phyloP scores from a whole-genome alignment of 176 grass and related monocot species.

The Otatea glauca region DNA sequence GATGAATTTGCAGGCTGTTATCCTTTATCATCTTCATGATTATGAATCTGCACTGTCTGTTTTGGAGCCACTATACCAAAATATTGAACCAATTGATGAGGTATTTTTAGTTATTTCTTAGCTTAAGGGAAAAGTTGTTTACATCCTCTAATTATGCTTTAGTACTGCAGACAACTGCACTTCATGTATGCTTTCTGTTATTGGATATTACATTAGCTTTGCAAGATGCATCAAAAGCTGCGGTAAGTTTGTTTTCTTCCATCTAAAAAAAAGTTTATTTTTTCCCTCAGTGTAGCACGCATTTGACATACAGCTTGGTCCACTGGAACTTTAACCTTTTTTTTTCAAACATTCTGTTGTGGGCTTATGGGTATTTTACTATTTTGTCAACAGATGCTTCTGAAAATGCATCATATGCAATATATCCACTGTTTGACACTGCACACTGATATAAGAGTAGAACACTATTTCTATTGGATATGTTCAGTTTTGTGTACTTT shows the following conservation, averaged over 20 bases:
- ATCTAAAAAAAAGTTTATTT: background rate
- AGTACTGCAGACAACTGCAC: constrained; percentile 72
- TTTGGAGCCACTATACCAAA: constrained; percentile 66
- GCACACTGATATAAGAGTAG: background rate
- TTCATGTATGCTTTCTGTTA: constrained; percentile 80
- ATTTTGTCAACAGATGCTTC: constrained; percentile 20
- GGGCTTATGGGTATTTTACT: constrained; percentile 21
- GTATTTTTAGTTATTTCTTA: constrained; percentile 41
- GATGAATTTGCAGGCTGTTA: constrained; percentile 68
- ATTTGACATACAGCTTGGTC: constrained; percentile 12
- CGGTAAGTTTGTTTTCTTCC: constrained; percentile 59
- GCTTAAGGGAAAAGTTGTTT: constrained; percentile 18
- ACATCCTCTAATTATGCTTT: constrained; percentile 28
- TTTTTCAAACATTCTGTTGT: background rate
- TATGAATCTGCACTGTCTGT: constrained; percentile 67
- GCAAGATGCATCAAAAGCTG: constrained; percentile 74
- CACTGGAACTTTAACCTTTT: constrained; percentile 1
- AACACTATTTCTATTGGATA: constrained; percentile 20
- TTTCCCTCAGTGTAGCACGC: constrained; percentile 4
- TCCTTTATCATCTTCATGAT: constrained; percentile 79
- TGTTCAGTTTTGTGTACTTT: constrained; percentile 18
- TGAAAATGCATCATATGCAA: background rate
- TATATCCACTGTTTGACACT: constrained; percentile 6
- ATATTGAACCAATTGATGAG: constrained; percentile 87
- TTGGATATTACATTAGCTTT: constrained; percentile 79